Conservation (phyloP, 169 alveolate species). For the Eimeria acervulina region DNA sequence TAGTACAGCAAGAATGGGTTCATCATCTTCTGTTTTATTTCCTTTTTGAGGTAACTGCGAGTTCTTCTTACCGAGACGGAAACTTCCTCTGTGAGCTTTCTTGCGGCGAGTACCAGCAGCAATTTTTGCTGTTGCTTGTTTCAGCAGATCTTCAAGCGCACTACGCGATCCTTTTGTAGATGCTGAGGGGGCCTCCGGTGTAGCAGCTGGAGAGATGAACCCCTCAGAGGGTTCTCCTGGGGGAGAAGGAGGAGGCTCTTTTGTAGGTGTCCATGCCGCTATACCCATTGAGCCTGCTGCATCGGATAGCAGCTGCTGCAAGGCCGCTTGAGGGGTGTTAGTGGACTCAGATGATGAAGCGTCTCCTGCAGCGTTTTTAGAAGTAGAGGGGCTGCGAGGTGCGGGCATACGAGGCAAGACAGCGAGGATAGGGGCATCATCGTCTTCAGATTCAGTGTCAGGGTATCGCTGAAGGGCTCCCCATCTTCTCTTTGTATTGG, state of each 20-base stretch:
- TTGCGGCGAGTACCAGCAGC: not conserved
- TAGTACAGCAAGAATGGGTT: slow-evolving; percentile 14
- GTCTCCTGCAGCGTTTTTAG: not conserved
- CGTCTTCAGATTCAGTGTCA: not conserved
- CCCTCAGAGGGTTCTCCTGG: not conserved
- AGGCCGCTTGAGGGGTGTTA: not conserved
- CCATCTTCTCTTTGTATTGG: not conserved
- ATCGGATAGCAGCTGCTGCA: slow-evolving; percentile 27
- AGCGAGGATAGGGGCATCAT: slow-evolving; percentile 38
- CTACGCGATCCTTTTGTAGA: not conserved
- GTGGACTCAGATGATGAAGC: not conserved
- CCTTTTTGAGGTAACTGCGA: not conserved
- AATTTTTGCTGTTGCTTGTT: not conserved
- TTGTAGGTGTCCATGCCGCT: not conserved
- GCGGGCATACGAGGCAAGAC: not conserved
- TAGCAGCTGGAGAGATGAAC: not conserved
- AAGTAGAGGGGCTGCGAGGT: not conserved
- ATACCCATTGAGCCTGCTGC: slow-evolving; percentile 31
- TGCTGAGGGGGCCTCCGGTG: not conserved
- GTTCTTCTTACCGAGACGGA: not conserved
- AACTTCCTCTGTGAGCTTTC: not conserved
- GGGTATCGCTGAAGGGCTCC: not conserved
- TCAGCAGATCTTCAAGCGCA: not conserved
- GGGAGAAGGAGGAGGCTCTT: not conserved
- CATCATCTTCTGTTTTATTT: not conserved